Conservation (phyloP, 1,284 basidiomycete genomes). For the Chondrostereum purpureum region DNA sequence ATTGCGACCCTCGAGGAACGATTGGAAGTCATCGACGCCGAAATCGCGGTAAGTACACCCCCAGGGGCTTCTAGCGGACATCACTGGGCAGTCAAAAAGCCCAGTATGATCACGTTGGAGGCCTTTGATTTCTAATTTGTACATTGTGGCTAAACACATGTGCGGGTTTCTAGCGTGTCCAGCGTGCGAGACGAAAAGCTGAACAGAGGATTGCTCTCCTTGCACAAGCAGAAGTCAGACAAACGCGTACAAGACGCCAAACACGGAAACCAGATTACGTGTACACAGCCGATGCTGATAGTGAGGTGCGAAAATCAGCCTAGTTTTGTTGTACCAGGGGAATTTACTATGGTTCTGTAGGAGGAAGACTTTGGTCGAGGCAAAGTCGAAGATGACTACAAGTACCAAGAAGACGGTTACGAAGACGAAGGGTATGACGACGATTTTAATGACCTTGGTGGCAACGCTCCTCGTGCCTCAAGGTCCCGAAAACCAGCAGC, state of each 20-base stretch:
- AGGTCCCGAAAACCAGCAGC: conserved; percentile 11
- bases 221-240: conserved; percentile 68
- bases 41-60: conserved; percentile 54
- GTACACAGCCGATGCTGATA: conserved; percentile 57
- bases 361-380: too few species aligned
- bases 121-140: too few species aligned
- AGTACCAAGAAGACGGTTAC: conserved; percentile 55
- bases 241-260: conserved; percentile 67
- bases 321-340: too few species aligned
- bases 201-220: conserved; percentile 58
- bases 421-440: conserved; percentile 52
- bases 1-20: conserved; percentile 55
- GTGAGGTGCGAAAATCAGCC: conserved; percentile 52
- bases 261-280: conserved; percentile 72
- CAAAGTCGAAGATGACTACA: conserved; percentile 57
- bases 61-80: too few species aligned
- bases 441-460: conserved; percentile 27
- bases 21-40: conserved; percentile 57
- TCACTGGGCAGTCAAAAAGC: too few species aligned
- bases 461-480: conserved; percentile 26
- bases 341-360: too few species aligned
- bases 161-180: conserved; percentile 51
- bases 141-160: too few species aligned
- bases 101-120: too few species aligned
- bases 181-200: conserved; percentile 58